phyloP scores from a whole-genome alignment of 805 yeast species.

The Teunomyces kruisii region DNA sequence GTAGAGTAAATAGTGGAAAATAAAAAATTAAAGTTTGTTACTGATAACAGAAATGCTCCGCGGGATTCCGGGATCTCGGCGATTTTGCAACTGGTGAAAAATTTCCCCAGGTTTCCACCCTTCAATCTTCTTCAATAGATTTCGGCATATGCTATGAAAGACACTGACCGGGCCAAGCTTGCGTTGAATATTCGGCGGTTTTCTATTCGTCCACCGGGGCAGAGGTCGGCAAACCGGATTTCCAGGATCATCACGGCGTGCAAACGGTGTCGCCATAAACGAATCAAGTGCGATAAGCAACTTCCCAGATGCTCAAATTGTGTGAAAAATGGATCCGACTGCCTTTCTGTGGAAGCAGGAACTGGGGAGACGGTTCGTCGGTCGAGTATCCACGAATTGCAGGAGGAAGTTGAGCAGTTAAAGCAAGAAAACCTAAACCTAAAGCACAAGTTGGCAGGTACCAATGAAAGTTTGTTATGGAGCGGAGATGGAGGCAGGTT shows the following conservation, averaged over 20 bases:
- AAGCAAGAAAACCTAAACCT: background rate
- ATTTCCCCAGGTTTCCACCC: background rate
- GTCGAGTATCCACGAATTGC: background rate
- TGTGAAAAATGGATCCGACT: background rate
- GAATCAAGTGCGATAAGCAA: background rate
- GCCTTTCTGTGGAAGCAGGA: background rate
- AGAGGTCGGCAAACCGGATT: background rate
- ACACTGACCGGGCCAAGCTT: background rate
- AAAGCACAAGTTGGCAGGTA: background rate
- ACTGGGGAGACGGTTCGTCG: background rate
- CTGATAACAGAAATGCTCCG: background rate
- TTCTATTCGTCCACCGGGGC: background rate
- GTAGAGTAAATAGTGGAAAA: background rate
- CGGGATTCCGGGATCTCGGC: background rate
- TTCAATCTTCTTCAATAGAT: no score
- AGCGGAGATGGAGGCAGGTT: background rate
- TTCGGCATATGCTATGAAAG: background rate
- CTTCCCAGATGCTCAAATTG: slow-evolving; percentile 1
- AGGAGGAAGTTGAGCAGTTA: background rate
- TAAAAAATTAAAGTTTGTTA: background rate
- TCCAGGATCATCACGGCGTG: background rate
- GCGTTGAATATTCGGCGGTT: background rate
- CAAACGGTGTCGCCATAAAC: slow-evolving; percentile 2
- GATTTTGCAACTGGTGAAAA: background rate
- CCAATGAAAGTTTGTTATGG: background rate